These are phyloP conservation scores for Podaxis sp. DNA, from an alignment of 768 basidiomycete species.

Conservation along the genomic window DNA sequence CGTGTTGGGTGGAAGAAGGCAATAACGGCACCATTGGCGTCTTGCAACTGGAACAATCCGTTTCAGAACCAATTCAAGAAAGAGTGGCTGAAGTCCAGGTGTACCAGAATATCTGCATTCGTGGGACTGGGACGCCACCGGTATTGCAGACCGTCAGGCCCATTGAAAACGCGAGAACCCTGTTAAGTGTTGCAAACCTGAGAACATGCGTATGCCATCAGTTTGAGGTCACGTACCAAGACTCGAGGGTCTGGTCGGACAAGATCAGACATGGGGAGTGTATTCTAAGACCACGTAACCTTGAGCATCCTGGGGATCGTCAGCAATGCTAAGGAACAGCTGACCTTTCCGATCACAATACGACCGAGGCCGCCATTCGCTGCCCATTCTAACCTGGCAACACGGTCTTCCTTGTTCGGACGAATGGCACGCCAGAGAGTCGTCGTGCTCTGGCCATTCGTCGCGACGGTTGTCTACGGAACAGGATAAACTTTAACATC, in stretches of 20 bases:
- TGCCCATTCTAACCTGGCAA: slow-evolving; percentile 88
- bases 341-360: slow-evolving; percentile 81
- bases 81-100: slow-evolving; percentile 25
- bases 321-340: slow-evolving; percentile 19
- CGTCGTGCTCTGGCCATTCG: slow-evolving; percentile 69
- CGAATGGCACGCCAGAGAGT: slow-evolving; percentile 82
- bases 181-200: slow-evolving; percentile 24
- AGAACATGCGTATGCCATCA: slow-evolving; percentile 11
- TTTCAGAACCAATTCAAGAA: slow-evolving; percentile 20
- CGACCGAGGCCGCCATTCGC: slow-evolving; percentile 81
- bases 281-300: slow-evolving; percentile 50
- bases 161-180: slow-evolving; percentile 73
- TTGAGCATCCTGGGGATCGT: slow-evolving; percentile 25
- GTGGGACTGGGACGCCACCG: slow-evolving; percentile 73
- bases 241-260: slow-evolving; percentile 66
- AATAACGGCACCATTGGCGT: slow-evolving; percentile 65
- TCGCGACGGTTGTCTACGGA: slow-evolving; percentile 61
- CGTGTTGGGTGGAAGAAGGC: slow-evolving; percentile 81
- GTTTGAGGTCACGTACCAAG: slow-evolving; percentile 45
- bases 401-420: slow-evolving; percentile 82
- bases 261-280: slow-evolving; percentile 80
- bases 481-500: slow-evolving; percentile 24
- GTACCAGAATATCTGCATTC: slow-evolving; percentile 59
- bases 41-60: slow-evolving; percentile 58
- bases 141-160: slow-evolving; percentile 80